phyloP scores from a whole-genome alignment of 1,139 yeast genomes.

The Arxiozyma slooffiae region DNA sequence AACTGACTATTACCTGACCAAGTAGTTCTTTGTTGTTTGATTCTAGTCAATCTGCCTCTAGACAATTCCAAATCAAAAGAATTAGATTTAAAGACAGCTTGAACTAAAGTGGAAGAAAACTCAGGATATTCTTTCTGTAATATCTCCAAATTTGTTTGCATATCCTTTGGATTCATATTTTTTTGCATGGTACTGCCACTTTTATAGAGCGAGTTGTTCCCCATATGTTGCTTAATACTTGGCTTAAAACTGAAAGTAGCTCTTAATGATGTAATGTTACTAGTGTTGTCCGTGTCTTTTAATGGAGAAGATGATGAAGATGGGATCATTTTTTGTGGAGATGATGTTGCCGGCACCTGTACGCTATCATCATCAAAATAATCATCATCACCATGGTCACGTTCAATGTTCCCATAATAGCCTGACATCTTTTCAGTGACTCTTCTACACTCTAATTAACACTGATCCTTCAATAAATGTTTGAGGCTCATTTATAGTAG shows the following conservation, averaged over 20 bases:
- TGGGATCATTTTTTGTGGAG: slow-evolving; percentile 18
- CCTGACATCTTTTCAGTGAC: not conserved
- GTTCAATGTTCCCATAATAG: not conserved
- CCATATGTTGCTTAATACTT: not conserved
- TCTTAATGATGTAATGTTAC: slow-evolving; percentile 10
- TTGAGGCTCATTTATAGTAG: not conserved
- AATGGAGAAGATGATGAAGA: slow-evolving; percentile 30
- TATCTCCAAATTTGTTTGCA: slow-evolving; percentile 5
- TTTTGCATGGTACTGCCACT: not conserved
- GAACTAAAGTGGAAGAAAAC: slow-evolving; percentile 44
- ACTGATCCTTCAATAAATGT: not conserved
- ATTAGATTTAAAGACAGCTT: slow-evolving; percentile 52
- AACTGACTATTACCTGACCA: slow-evolving; percentile 14
- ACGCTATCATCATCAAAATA: slow-evolving; percentile 18
- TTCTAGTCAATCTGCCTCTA: slow-evolving; percentile 38
- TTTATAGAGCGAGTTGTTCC: not conserved
- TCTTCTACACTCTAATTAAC: not conserved
- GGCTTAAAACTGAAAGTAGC: slow-evolving; percentile 26
- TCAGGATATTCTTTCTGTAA: slow-evolving; percentile 34
- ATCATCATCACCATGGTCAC: not conserved
- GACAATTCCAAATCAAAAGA: slow-evolving; percentile 49
- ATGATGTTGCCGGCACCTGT: slow-evolving; percentile 43
- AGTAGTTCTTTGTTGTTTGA: slow-evolving; percentile 24
- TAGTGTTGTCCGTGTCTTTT: slow-evolving; percentile 8
- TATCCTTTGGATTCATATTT: not conserved